Base-by-base conservation (phyloP, 192 early-diverging fungal genomes). In the Coemansia sp. region DNA sequence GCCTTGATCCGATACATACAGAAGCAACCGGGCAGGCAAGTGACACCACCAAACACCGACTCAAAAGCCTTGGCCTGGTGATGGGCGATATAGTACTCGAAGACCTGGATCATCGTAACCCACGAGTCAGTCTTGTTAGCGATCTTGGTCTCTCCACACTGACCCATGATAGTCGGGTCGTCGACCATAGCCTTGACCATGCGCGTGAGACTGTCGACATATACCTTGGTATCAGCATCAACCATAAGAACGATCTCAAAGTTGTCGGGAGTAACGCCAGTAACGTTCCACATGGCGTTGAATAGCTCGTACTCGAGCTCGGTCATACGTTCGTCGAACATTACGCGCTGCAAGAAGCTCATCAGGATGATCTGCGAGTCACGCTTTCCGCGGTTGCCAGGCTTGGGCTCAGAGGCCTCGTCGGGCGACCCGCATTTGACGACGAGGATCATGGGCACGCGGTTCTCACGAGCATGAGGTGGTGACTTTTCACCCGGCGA, bases 1-100 rank as follows among this genome's bases (percentile, higher is more conserved):
- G 96, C 91, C 43, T 93, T 88, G 47, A 99, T 90, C 62, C 98
- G 93, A 76, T 99, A 99, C 98, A 99, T 99, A 75, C 90, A 96
- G 92, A 99, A 99, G 88, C 98, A 98, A 59, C 97, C 97, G n/a
- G 97, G 97, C 45, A 99, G 84, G 86, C 98, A 99, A 4, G 97
- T 98, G 13, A 98, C 97, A 8, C 91, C 93, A 3, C 97, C 97
- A 75, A 98, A 98, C 35, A 98, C 85, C 10, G 97, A 98, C 84
- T 98, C 97, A 45, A 98, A 98, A 0, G 97, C 94, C 80, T 98
- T 98, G 63, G 94, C 88, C 61, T 97, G 87, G 72, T 98, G 97
- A 79, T 98, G 97, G 37, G 91, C 92, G 65, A 98, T 97, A 82
- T 93, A 98, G 87, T 98, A 98, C 84, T 99, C 97, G 80, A 97